phyloP scores from a whole-genome alignment of 2,329 filamentous ascomycete genomes.

The Penicillium oxalicum region DNA sequence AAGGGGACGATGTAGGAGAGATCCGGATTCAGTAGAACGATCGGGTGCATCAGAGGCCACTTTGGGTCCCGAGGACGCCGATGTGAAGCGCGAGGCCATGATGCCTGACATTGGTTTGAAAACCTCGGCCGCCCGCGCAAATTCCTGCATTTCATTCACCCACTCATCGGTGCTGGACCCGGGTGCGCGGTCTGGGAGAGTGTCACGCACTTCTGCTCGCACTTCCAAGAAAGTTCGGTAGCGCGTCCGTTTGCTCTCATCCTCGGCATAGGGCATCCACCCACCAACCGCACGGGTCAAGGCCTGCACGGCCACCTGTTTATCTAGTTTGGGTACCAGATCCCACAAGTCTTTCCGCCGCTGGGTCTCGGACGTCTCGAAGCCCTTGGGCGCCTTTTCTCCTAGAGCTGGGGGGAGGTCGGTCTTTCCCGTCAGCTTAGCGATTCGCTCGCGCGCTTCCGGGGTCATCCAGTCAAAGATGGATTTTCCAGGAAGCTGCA shows the following conservation, averaged over 20 bases:
- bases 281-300: slow-evolving; percentile 59
- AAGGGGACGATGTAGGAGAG: slow-evolving; percentile 44
- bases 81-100: slow-evolving; percentile 92
- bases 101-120: slow-evolving; percentile 88
- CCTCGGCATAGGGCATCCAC: slow-evolving; percentile 78
- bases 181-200: slow-evolving; percentile 52
- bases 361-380: slow-evolving; percentile 58
- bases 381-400: slow-evolving; percentile 62
- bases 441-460: slow-evolving; percentile 70
- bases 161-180: slow-evolving; percentile 63
- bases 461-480: slow-evolving; percentile 89
- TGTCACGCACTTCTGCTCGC: slow-evolving; percentile 57
- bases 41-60: slow-evolving; percentile 34
- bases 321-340: slow-evolving; percentile 60
- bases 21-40: slow-evolving; percentile 25
- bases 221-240: slow-evolving; percentile 79
- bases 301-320: slow-evolving; percentile 61
- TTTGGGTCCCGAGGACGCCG: slow-evolving; percentile 41
- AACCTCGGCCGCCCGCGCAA: slow-evolving; percentile 65
- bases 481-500: slow-evolving; percentile 78
- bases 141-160: slow-evolving; percentile 72
- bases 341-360: slow-evolving; percentile 53
- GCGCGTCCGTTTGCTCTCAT: slow-evolving; percentile 69
- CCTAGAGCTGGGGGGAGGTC: slow-evolving; percentile 72
- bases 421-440: slow-evolving; percentile 64